Percentiles rank a stretch among this genome's conserved stretches.
Conservation (phyloP, 805 yeast genomes). For the Hanseniaspora jakobsenii region DNA sequence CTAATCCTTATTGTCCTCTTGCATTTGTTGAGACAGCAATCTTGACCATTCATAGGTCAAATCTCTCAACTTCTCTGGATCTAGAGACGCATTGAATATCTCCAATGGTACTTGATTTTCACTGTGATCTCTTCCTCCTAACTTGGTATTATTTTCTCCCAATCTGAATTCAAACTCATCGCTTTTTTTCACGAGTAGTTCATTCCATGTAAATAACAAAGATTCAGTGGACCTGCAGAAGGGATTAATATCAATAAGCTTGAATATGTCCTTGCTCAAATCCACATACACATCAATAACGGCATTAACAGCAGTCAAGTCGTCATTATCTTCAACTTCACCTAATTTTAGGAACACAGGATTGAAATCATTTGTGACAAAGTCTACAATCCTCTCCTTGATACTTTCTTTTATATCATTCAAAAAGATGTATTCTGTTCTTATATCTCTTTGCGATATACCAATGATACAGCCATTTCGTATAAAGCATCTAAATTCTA, state of each 20-base stretch:
- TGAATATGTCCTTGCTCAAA: constrained; percentile 51
- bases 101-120: constrained; percentile 89
- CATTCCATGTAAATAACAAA: constrained; percentile 74
- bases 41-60: constrained; percentile 51
- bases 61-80: constrained; percentile 58
- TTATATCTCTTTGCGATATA: constrained; percentile 74
- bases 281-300: constrained; percentile 79
- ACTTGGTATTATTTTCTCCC: constrained; percentile 43
- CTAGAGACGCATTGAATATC: constrained; percentile 69
- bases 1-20: constrained; percentile 21
- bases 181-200: constrained; percentile 34
- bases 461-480: constrained; percentile 48
- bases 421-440: constrained; percentile 58
- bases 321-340: background rate
- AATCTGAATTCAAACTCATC: constrained; percentile 46
- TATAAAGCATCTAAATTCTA: constrained; percentile 84
- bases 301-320: constrained; percentile 25
- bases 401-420: constrained; percentile 40
- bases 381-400: constrained; percentile 37
- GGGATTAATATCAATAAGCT: constrained; percentile 78
- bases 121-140: constrained; percentile 44
- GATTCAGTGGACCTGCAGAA: constrained; percentile 70
- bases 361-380: constrained; percentile 39
- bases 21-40: constrained; percentile 25
- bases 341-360: constrained; percentile 39